phyloP scores from a whole-genome alignment of 2,329 filamentous ascomycete species.

The Alternaria solani region DNA sequence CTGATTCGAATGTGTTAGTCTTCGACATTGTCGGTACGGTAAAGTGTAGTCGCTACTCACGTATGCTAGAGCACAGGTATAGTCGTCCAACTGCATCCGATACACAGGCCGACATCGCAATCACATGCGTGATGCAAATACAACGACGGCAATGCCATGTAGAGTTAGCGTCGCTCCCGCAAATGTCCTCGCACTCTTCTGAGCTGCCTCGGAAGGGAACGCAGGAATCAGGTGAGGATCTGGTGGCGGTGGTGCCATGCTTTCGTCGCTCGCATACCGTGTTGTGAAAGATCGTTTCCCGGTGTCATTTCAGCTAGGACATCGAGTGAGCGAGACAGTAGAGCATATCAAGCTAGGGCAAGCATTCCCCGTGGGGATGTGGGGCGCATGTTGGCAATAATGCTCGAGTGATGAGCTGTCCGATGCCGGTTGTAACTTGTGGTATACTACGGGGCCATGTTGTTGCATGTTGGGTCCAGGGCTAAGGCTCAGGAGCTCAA shows the following conservation, averaged over 20 bases:
- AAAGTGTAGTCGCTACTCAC: conserved; percentile 12
- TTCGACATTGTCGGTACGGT: neutral
- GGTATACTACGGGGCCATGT: neutral
- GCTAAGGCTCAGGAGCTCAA: neutral
- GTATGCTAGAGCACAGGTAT: conserved; percentile 22
- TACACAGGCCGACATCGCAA: conserved; percentile 22
- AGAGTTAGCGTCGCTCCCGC: conserved; percentile 20
- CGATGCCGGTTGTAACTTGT: neutral
- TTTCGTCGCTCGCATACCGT: neutral
- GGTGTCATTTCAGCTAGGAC: neutral
- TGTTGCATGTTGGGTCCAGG: neutral
- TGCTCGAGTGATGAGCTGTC: neutral
- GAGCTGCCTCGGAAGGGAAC: conserved; percentile 12
- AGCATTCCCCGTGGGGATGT: neutral
- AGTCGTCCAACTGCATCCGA: conserved; percentile 28
- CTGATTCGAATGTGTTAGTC: conserved; percentile 6
- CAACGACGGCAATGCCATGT: conserved; percentile 18
- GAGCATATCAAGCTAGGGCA: neutral
- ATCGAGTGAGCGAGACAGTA: neutral
- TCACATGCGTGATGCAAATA: conserved; percentile 27
- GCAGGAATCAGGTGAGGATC: conserved; percentile 12
- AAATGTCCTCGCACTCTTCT: conserved; percentile 12
- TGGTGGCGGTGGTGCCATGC: conserved; percentile 1
- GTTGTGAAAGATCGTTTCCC: neutral
- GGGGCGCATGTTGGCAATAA: neutral